Base-by-base conservation (phyloP, 164 flowering plant species). In the Umbilicus rupestris region DNA sequence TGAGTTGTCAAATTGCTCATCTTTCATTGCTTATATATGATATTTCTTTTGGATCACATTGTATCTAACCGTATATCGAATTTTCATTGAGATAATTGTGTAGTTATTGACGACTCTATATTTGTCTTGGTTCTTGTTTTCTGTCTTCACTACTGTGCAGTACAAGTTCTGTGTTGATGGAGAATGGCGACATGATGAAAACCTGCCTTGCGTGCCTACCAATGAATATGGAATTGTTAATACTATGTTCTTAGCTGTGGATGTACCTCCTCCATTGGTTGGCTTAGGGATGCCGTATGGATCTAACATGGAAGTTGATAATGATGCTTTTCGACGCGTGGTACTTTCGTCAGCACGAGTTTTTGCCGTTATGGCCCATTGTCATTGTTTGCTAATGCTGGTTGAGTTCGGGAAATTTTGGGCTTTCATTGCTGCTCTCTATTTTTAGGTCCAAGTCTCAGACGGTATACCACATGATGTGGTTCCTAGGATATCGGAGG, bases 111-210 rank as follows among this genome's bases (percentile, higher is more conserved):
- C n/a, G 30, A 20, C 20, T 29, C 3, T 69, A 35, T 29, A 60
- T 0, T 64, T 59, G 9, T 63, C 35, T 20, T 62, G 58, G 35
- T 35, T 57, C 42, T 66, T 50, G 26, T 33, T 35, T 62, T 42
- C 12, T 65, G 60, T 67, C 39, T 67, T 62, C 7, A 26, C 62
- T 72, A 41, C 12, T 62, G 33, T 76, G 84, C 86, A 93, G 98
- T 93, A 79, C 77, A 92, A 92, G 76, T 92, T 88, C 72, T 77
- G 75, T 73, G 95, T 92, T 73, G 98, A 92, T 72, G 98, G 98
- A 71, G 91, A 90, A 75, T 92, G 95, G 97, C 78, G 85, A 33
- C 89, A 93, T 75, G 98, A 93, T 75, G 87, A 87, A 68, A 77
- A 55, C 63, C 89, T 79, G 28, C 90, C 87, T 57, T 75, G 22